phyloP scores from a whole-genome alignment of 169 alveolate species.

The Besnoitia besnoiti region DNA sequence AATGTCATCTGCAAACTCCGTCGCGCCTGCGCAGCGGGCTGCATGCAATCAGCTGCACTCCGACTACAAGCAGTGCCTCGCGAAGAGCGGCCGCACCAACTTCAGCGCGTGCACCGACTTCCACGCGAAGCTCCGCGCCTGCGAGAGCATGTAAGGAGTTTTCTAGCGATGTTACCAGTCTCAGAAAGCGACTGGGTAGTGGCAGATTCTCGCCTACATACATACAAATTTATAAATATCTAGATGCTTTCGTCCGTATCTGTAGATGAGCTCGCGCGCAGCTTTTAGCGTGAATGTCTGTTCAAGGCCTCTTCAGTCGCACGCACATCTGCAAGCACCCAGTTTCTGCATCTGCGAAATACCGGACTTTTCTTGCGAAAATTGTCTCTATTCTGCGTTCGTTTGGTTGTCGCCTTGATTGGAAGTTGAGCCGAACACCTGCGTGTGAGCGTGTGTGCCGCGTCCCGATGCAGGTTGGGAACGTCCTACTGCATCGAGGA shows the following conservation, averaged over 20 bases:
- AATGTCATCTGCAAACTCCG: not conserved
- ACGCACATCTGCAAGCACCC: not conserved
- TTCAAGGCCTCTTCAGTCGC: not conserved
- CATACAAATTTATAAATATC: too few relatives aligned
- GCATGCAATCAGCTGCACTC: constrained; percentile 1
- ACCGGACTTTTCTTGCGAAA: too few relatives aligned
- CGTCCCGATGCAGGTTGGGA: constrained; percentile 30
- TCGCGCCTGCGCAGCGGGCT: not conserved
- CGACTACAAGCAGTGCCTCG: constrained; percentile 29
- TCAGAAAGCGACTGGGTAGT: too few relatives aligned
- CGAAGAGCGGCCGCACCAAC: constrained; percentile 20
- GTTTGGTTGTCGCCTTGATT: too few relatives aligned
- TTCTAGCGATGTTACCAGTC: too few relatives aligned
- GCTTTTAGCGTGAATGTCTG: not conserved
- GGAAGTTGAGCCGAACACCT: too few relatives aligned
- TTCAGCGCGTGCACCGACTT: constrained; percentile 33
- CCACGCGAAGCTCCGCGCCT: constrained; percentile 23
- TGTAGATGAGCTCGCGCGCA: not conserved
- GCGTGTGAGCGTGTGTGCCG: too few relatives aligned
- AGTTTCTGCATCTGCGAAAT: too few relatives aligned
- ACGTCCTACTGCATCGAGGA: constrained; percentile 14
- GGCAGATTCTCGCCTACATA: too few relatives aligned
- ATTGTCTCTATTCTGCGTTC: too few relatives aligned
- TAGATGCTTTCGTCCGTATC: too few relatives aligned
- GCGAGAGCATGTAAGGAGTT: constrained; percentile 17